Evolutionary conservation across 2,329 filamentous ascomycete genomes (phyloP), one percentile per base, ranked within the genome.

Genomic region (Aspergillus hortae): DNA sequence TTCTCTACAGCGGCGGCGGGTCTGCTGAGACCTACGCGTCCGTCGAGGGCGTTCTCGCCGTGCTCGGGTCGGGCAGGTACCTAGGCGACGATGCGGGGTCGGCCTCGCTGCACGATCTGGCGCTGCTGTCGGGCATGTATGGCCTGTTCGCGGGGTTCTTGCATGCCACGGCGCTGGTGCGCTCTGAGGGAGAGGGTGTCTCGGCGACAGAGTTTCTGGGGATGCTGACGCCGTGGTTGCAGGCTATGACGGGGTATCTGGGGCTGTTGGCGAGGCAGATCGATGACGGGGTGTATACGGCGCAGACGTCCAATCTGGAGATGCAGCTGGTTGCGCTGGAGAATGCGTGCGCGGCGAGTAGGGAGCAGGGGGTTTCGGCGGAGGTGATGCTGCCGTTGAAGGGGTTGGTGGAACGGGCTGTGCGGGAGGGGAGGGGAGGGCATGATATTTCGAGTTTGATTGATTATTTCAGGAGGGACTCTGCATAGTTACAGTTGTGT

Each of bases 141-240:
- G 55, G 55, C 6, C 52, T 56, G 9, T 56, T 56, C 46, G 51
- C 53, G 0, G 55, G 55, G 6, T 57, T 57, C 38, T 35, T 55
- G 11, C 55, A 57, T 44, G 47, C 53, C 19, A 51, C 45, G 5
- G 53, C 53, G 4, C 47, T 57, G 17, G 48, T 45, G 15, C 48
- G 32, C 19, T 57, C 50, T 1, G n/a, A 53, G 11, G 45, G 42
- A 3, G n/a, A 53, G 14, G 45, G 42, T 5, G 53, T 23, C 0
- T 33, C 49, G 1, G 53, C 53, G 0, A n/a, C 35, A 1, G 44
- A 40, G 2, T 49, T 57, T 15, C 2, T 51, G 45, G 17, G 44
- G 17, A 49, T 57, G 9, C 23, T 57, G 2, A 30, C 30, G 1
- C 55, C 55, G 6, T 53, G 53, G 53, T 19, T 55, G 11, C 11